These are phyloP conservation scores for Candida stauntonica DNA, from an alignment of 805 yeast genomes.

Conservation along the genomic window DNA sequence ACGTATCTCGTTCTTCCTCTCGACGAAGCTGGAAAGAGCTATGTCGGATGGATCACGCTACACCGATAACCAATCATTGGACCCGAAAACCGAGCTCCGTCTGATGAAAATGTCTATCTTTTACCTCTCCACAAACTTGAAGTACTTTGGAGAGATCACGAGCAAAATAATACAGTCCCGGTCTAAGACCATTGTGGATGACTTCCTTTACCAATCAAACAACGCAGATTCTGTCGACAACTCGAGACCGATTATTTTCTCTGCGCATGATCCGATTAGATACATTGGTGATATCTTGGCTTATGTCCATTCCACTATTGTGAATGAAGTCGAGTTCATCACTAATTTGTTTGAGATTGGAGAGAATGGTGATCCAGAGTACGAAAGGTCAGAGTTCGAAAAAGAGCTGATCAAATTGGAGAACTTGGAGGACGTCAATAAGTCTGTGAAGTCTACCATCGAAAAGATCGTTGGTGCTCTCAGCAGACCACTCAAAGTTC, in stretches of 20 bases:
- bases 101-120: constrained; percentile 31
- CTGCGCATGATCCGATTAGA: constrained; percentile 76
- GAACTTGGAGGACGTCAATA: constrained; percentile 15
- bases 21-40: constrained; percentile 27
- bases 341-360: constrained; percentile 52
- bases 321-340: constrained; percentile 80
- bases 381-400: constrained; percentile 31
- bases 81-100: constrained; percentile 15
- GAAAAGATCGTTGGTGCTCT: constrained; percentile 50
- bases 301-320: constrained; percentile 78
- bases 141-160: constrained; percentile 55
- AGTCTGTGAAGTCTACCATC: constrained; percentile 32
- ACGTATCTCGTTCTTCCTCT: constrained; percentile 43
- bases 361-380: constrained; percentile 11
- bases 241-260: constrained; percentile 50
- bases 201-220: constrained; percentile 56
- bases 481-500: constrained; percentile 54
- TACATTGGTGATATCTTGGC: constrained; percentile 87
- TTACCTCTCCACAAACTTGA: constrained; percentile 38
- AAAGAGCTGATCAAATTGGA: constrained; percentile 22
- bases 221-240: constrained; percentile 23
- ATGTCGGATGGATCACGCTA: constrained; percentile 14
- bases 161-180: constrained; percentile 65
- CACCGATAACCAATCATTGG: constrained; percentile 10
- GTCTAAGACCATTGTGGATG: constrained; percentile 57